Evolutionary conservation across 129 eudicot species (phyloP).

Genomic region (Scalesia atractyloides): DNA sequence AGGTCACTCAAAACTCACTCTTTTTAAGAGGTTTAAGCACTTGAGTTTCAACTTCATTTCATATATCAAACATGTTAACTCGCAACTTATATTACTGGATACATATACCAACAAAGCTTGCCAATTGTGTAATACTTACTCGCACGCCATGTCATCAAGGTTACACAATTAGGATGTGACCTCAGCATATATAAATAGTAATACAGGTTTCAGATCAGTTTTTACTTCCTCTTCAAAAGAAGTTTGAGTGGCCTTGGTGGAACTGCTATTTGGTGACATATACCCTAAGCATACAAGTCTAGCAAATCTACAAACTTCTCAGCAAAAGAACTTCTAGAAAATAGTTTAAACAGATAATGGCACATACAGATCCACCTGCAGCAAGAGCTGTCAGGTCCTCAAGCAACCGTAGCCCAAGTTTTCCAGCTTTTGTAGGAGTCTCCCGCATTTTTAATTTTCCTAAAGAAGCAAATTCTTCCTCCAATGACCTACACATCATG

Average conservation of each 20-base stretch:
- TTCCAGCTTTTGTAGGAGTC: constrained; percentile 73
- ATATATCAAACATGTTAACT: background rate
- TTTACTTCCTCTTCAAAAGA: background rate
- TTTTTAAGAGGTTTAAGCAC: constrained; percentile 2
- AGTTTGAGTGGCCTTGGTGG: background rate
- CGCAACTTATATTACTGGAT: background rate
- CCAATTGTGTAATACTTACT: background rate
- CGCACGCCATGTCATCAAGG: background rate
- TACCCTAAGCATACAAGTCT: background rate
- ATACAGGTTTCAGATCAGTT: background rate
- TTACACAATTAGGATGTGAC: background rate
- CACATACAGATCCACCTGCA: constrained; percentile 99
- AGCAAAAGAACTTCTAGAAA: constrained; percentile 3
- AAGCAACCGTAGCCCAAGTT: constrained; percentile 82
- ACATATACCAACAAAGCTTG: background rate
- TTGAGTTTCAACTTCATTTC: constrained; percentile 3
- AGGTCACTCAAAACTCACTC: background rate
- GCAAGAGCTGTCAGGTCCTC: constrained; percentile 99
- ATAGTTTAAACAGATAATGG: constrained; percentile 42
- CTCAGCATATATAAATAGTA: background rate
- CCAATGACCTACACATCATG: constrained; percentile 58
- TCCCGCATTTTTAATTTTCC: constrained; percentile 62
- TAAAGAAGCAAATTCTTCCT: constrained; percentile 52
- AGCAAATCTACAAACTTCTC: constrained; percentile 10
- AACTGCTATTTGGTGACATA: background rate